Percentiles rank a stretch among this genome's conserved stretches.
Evolutionary conservation across 2,329 filamentous ascomycete species (phyloP).

Genomic region (Xylaria arbuscula): DNA sequence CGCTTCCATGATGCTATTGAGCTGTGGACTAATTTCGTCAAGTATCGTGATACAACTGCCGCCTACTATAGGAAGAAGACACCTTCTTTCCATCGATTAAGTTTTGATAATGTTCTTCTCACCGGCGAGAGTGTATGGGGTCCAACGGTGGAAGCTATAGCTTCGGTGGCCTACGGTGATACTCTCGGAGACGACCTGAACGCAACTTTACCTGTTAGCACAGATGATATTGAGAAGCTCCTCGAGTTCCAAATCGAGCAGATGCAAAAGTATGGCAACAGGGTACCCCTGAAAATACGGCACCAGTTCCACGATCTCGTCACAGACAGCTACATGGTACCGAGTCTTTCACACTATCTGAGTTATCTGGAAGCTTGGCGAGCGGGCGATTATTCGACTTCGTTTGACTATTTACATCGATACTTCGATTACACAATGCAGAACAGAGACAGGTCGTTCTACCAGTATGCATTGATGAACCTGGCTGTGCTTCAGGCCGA

Average conservation of each 20-base stretch:
- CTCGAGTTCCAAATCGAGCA: slow-evolving; percentile 90
- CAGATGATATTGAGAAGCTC: slow-evolving; percentile 81
- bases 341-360: slow-evolving; percentile 81
- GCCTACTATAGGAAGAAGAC: slow-evolving; percentile 72
- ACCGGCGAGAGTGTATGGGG: slow-evolving; percentile 64
- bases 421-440: slow-evolving; percentile 99
- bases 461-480: slow-evolving; percentile 95
- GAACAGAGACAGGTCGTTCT: slow-evolving; percentile 82
- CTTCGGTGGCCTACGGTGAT: slow-evolving; percentile 63
- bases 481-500: slow-evolving; percentile 93
- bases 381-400: slow-evolving; percentile 87
- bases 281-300: slow-evolving; percentile 80
- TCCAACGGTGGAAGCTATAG: slow-evolving; percentile 58
- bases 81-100: slow-evolving; percentile 65
- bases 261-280: slow-evolving; percentile 83
- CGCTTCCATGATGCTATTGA: slow-evolving; percentile 81
- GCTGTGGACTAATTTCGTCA: slow-evolving; percentile 85
- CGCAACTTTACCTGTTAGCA: slow-evolving; percentile 68
- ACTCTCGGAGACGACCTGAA: slow-evolving; percentile 59
- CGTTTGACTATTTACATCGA: slow-evolving; percentile 90
- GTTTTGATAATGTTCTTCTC: slow-evolving; percentile 68
- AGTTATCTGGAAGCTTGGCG: slow-evolving; percentile 93
- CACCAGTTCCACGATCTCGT: slow-evolving; percentile 76
- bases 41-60: slow-evolving; percentile 81
- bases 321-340: slow-evolving; percentile 72